Conservation (phyloP, 1,284 basidiomycete species). For the Uromyces viciae-fabae region DNA sequence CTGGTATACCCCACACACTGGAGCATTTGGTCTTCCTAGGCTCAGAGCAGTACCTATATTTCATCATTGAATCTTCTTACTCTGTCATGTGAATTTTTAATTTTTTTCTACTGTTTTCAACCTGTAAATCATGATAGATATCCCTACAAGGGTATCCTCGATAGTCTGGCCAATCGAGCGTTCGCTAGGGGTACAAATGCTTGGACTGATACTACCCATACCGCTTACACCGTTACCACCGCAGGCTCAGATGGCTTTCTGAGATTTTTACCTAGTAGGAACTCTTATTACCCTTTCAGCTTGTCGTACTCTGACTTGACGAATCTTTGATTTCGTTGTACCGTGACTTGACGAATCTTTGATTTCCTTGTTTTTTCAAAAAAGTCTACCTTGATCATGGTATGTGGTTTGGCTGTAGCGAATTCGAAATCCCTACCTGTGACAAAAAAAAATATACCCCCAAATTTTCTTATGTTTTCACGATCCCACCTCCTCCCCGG, state of each 20-base stretch:
- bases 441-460: background rate
- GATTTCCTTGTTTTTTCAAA: background rate
- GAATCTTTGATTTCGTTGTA: background rate
- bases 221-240: slow-evolving; percentile 90
- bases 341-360: background rate
- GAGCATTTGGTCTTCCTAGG: slow-evolving; percentile 94
- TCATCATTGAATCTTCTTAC: no score
- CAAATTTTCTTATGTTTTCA: background rate
- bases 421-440: background rate
- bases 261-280: slow-evolving; percentile 70
- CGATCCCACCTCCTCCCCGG: background rate
- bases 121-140: slow-evolving; percentile 51
- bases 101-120: background rate
- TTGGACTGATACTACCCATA: slow-evolving; percentile 61
- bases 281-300: no score
- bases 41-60: slow-evolving; percentile 70
- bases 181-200: slow-evolving; percentile 78
- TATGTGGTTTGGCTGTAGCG: background rate
- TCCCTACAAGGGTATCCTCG: slow-evolving; percentile 91
- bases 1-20: slow-evolving; percentile 85
- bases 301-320: background rate
- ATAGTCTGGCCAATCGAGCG: slow-evolving; percentile 92
- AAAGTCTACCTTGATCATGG: slow-evolving; percentile 82
- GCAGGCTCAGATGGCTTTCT: slow-evolving; percentile 94
- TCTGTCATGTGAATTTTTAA: slow-evolving; percentile 49